Base-by-base conservation (phyloP, 176 grass and related monocot species). In the Juncus inflexus region DNA sequence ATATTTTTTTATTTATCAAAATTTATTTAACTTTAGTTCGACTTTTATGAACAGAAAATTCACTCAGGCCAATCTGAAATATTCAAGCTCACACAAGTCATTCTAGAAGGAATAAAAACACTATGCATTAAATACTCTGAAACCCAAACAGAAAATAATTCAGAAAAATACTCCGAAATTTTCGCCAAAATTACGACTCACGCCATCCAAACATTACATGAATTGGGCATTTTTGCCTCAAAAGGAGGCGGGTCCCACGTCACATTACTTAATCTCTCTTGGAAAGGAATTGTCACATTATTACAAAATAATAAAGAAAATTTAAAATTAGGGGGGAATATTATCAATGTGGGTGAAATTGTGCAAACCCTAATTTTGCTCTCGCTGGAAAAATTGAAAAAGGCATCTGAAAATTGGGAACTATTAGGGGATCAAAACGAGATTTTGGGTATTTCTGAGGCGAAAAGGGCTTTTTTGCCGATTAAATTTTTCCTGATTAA, bases 401-500 rank as follows among this genome's bases (percentile, higher is more conserved):
- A 69, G 78, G 74, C 82, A 61, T 51, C 76, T 15, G 73, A 91
- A 70, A 65, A 55, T 79, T 89, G 82, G 87, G 70, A 54, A 39
- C 6, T 47, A 1, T 11, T 15, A 10, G 19, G 52, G n/a, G 40
- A 60, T 2, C 61, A 73, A 67, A 54, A 69, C 67, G 71, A 73
- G 67, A 35, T 61, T 64, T 42, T 83, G 55, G 74, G 75, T 74
- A 67, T 37, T 19, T 40, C 87, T 81, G 92, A 89, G 75, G 92
- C 87, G 60, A 97, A 79, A 89, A 89, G 92, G 68, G 71, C 84
- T 56, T 84, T 91, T 72, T 76, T 97, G 74, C 92, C 87, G 64
- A 97, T 97, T 67, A 97, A 89, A 50, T 91, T 91, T 84, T 97
- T 86, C 82, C 61, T 97, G 58, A 91, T 91, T 66, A 97, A 97